A percentile compares a stretch with the other conserved stretches of the same genome.
Conservation (phyloP, 805 yeast genomes). For the Candida corydali region DNA sequence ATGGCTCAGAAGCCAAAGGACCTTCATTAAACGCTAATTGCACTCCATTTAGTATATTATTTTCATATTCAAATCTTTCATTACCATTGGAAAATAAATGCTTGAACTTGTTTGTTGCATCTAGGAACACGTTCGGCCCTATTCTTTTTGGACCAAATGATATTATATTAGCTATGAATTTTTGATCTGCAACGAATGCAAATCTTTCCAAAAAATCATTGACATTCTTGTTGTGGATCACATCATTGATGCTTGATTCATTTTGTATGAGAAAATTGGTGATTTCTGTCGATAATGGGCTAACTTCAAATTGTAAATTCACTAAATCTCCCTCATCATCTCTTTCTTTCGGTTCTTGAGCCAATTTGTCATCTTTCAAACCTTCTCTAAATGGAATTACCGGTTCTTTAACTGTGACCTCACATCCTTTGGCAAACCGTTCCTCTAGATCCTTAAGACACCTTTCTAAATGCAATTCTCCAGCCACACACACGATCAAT, state of each 20-base stretch:
- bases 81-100: constrained; percentile 19
- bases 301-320: constrained; percentile 49
- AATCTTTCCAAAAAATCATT: constrained; percentile 10
- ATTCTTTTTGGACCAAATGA: constrained; percentile 74
- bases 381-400: constrained; percentile 94
- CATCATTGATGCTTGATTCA: constrained; percentile 29
- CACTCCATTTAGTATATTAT: constrained; percentile 75
- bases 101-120: constrained; percentile 33
- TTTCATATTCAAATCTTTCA: constrained; percentile 41
- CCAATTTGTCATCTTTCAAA: constrained; percentile 52
- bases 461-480: constrained; percentile 92
- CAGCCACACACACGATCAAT: constrained; percentile 90
- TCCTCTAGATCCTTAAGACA: constrained; percentile 88
- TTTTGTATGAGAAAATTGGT: constrained; percentile 46
- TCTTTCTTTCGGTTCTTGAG: constrained; percentile 15
- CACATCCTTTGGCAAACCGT: constrained; percentile 83
- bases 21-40: constrained; percentile 81
- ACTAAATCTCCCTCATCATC: constrained; percentile 19
- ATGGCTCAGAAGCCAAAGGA: constrained; percentile 82
- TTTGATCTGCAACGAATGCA: constrained; percentile 8
- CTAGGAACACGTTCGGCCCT: constrained; percentile 75
- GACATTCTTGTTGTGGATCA: too few relatives aligned
- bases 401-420: constrained; percentile 82
- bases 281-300: constrained; percentile 54
- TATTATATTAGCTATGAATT: constrained; percentile 33